phyloP scores from a whole-genome alignment of 768 basidiomycete species.

The Antrodiella citrinella region DNA sequence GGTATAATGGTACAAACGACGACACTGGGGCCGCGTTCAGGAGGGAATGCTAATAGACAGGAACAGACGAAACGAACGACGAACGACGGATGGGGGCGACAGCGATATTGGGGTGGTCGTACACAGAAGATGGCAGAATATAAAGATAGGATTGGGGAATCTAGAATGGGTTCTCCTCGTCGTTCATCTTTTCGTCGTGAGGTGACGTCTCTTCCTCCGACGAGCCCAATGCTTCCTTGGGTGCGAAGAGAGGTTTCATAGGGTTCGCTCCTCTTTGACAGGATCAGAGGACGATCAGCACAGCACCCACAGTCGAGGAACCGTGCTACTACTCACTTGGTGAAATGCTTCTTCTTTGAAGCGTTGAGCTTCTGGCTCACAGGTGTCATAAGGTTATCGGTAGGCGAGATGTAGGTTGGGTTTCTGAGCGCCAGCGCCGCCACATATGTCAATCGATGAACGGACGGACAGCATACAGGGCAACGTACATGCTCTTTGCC shows the following conservation, averaged over 20 bases:
- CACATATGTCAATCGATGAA: background rate
- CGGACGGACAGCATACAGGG: constrained; percentile 1
- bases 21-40: background rate
- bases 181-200: constrained; percentile 30
- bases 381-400: constrained; percentile 92
- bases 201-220: constrained; percentile 23
- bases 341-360: constrained; percentile 90
- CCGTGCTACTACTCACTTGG: constrained; percentile 51
- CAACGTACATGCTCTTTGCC: constrained; percentile 76
- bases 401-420: constrained; percentile 84
- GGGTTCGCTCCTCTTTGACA: constrained; percentile 49
- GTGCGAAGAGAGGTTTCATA: constrained; percentile 48
- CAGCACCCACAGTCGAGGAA: constrained; percentile 2
- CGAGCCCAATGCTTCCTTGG: constrained; percentile 31
- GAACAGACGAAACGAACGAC: constrained; percentile 1
- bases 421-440: constrained; percentile 44
- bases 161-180: constrained; percentile 71
- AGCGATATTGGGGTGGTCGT: background rate
- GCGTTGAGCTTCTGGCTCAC: constrained; percentile 87
- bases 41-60: constrained; percentile 6
- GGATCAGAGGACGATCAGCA: background rate
- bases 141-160: background rate
- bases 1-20: background rate
- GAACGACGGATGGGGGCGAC: constrained; percentile 4
- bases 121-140: constrained; percentile 3